Percentiles rank a stretch among this genome's conserved stretches.
Conservation (phyloP, 2,329 filamentous ascomycete genomes). For the Lachnellula suecica region DNA sequence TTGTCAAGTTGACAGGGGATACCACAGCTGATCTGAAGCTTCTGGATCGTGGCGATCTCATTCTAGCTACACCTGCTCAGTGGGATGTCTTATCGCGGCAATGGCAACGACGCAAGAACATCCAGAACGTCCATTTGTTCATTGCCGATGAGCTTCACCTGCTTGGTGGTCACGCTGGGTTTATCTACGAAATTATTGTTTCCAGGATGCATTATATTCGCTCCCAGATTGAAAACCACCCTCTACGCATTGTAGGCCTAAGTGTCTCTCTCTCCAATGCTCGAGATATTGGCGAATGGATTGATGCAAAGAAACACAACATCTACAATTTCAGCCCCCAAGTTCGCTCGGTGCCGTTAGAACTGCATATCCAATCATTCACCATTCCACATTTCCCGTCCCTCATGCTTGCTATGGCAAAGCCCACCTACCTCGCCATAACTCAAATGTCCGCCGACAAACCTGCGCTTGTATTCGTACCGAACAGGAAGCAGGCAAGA, state of each 20-base stretch:
- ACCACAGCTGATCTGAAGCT: conserved; percentile 87
- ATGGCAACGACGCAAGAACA: conserved; percentile 95
- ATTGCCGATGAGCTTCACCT: conserved; percentile 96
- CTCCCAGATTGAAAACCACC: conserved; percentile 79
- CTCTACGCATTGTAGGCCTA: conserved; percentile 83
- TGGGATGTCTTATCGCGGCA: conserved; percentile 96
- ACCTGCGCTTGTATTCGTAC: conserved; percentile 88
- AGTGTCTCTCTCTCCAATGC: conserved; percentile 93
- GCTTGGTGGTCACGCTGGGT: conserved; percentile 81
- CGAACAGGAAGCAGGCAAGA: conserved; percentile 89
- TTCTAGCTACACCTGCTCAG: conserved; percentile 88
- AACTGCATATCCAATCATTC: conserved; percentile 94
- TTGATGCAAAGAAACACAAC: conserved; percentile 95
- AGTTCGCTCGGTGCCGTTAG: conserved; percentile 82
- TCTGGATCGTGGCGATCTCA: conserved; percentile 81
- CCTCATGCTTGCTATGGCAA: conserved; percentile 97
- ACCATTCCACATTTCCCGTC: conserved; percentile 96
- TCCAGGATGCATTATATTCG: conserved; percentile 97
- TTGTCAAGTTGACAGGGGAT: conserved; percentile 92
- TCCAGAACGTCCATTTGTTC: conserved; percentile 86
- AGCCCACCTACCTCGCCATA: conserved; percentile 87
- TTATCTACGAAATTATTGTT: conserved; percentile 94
- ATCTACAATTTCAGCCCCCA: conserved; percentile 98
- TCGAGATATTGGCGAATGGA: conserved; percentile 94
- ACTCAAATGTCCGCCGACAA: conserved; percentile 85